A percentile compares a stretch with the other conserved stretches of the same genome.
Conservation (phyloP, 2,329 filamentous ascomycete species). For the Pseudogymnoascus sp. region DNA sequence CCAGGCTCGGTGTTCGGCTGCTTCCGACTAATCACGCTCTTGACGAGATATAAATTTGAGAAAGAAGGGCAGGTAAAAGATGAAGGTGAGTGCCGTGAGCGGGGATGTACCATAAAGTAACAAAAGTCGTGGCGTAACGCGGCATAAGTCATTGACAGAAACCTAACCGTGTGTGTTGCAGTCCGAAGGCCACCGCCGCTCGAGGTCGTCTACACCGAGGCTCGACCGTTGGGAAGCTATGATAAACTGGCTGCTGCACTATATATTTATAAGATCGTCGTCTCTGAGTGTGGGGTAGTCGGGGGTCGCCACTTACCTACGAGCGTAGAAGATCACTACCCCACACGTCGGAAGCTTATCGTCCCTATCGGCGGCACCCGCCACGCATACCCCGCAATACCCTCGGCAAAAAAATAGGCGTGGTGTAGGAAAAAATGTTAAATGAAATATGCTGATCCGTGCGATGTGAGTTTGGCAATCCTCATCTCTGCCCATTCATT, state of each 20-base stretch:
- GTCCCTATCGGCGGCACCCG: not conserved
- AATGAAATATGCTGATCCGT: not conserved
- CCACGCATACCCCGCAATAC: not conserved
- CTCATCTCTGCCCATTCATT: not conserved
- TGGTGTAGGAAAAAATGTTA: not conserved
- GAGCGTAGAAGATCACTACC: not conserved
- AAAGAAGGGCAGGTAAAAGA: not conserved
- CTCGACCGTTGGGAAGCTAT: not conserved
- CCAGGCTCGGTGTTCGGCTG: not conserved
- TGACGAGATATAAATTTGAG: not conserved
- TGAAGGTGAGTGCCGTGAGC: not conserved
- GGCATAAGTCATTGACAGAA: not conserved
- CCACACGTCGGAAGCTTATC: not conserved
- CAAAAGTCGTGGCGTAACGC: not conserved
- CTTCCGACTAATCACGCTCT: not conserved
- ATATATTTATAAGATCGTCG: not conserved
- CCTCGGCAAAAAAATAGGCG: not conserved
- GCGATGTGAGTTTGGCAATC: not conserved
- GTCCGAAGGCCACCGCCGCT: not conserved
- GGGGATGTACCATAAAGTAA: not conserved
- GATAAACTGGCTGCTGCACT: not conserved
- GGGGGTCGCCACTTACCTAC: not conserved
- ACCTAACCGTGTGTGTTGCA: not conserved
- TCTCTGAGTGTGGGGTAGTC: not conserved
- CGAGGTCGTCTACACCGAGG: not conserved